phyloP scores from a whole-genome alignment of 2,329 filamentous ascomycete species.

The Nothomitra cinnamomea region DNA sequence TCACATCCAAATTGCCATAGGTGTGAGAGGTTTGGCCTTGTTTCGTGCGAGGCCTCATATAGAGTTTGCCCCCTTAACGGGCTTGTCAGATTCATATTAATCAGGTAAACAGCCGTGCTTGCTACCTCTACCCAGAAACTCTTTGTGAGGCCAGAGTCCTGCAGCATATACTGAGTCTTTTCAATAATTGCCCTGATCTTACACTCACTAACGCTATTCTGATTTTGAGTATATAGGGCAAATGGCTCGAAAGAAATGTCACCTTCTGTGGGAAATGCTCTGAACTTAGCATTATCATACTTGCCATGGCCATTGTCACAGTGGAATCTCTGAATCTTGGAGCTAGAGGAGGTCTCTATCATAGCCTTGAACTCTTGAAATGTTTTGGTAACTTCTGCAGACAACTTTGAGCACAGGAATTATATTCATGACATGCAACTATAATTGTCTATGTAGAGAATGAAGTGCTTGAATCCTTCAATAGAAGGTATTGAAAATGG shows the following conservation, averaged over 20 bases:
- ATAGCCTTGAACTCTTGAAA: not conserved
- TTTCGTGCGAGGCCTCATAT: not conserved
- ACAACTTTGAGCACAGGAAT: not conserved
- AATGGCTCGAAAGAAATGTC: not conserved
- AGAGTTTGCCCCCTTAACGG: not conserved
- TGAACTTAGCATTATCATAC: not conserved
- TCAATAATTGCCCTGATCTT: not conserved
- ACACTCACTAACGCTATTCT: not conserved
- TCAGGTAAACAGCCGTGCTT: not conserved
- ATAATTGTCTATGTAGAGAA: slow-evolving; percentile 1
- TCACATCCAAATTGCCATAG: slow-evolving; percentile 1
- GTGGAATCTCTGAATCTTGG: not conserved
- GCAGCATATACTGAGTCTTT: not conserved
- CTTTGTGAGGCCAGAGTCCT: not conserved
- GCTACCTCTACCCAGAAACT: not conserved
- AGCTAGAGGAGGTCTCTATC: not conserved
- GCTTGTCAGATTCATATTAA: not conserved
- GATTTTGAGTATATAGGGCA: not conserved
- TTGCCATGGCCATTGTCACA: not conserved
- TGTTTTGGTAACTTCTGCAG: not conserved
- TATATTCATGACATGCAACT: not conserved
- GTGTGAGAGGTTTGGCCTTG: not conserved
- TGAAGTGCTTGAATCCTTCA: not conserved
- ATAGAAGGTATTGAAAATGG: not conserved
- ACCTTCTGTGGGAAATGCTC: not conserved